These are phyloP conservation scores for Aspergillus carbonarius DNA, from an alignment of 2,329 filamentous ascomycete species.

Conservation along the genomic window DNA sequence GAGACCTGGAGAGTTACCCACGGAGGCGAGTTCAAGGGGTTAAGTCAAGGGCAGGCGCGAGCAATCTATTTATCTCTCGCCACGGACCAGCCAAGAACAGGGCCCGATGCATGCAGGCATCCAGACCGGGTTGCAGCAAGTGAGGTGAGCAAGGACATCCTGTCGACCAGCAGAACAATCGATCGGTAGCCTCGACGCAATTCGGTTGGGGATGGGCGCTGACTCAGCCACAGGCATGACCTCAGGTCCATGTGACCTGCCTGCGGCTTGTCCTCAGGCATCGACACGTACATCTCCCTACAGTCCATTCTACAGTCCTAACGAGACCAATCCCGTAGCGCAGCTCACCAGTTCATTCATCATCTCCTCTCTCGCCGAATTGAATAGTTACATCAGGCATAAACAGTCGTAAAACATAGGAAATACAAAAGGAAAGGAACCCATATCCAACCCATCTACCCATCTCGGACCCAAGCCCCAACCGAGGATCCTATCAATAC, in stretches of 20 bases:
- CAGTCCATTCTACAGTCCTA: neutral
- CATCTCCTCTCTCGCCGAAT: neutral
- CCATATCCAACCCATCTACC: neutral
- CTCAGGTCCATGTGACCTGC: neutral
- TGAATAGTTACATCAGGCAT: constrained; percentile 8
- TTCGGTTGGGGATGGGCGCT: neutral
- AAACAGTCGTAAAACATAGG: constrained; percentile 17
- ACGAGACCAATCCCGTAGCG: neutral
- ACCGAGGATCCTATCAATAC: neutral
- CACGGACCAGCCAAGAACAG: neutral
- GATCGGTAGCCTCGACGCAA: neutral
- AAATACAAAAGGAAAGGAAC: constrained; percentile 22
- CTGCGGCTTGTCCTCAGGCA: neutral
- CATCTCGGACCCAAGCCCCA: neutral
- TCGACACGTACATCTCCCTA: too few relatives aligned
- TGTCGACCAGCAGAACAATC: neutral
- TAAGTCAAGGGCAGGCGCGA: neutral
- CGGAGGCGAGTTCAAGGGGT: neutral
- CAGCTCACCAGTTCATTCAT: neutral
- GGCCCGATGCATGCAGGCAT: neutral
- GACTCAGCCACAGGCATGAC: constrained; percentile 1
- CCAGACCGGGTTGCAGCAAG: neutral
- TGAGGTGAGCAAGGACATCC: neutral
- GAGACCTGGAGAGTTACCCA: neutral
- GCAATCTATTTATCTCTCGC: constrained; percentile 1